Evolutionary conservation across 208 protist species (phyloP), one percentile per base, ranked within the genome.

Genomic region (Acanthamoeba rhysodes): DNA sequence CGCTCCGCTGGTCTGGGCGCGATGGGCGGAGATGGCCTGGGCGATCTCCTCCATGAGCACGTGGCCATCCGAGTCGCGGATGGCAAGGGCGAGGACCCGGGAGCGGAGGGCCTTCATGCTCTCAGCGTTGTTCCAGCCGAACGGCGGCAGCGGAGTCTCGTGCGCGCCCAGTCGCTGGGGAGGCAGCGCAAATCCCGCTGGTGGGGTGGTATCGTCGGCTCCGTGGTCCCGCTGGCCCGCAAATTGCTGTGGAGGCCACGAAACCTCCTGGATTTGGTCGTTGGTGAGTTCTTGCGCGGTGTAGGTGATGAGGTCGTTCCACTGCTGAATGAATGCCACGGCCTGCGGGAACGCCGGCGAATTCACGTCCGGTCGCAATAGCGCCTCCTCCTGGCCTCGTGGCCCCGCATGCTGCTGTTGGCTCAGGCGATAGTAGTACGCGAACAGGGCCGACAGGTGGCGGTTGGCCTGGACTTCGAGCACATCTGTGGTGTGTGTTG

Each of bases 331-430:
- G n/a, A 80, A 80, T 0, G 29, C 34, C 29, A 48, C 34, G 34
- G 72, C 72, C n/a, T 80, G 72, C 34, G 72, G 72, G 72, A 80
- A 80, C 32, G 29, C 34, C 7, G 72, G 32, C 72, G 72, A 80
- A 12, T 48, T 34, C 20, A 45, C 72, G 72, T 80, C 72, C 18
- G 72, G 72, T 34, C 72, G 72, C 34, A 80, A 29, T 7, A 80
- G 7, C 32, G 29, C 18, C 29, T 80, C 72, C 18, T 80, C 34
- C 72, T 50, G 16, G 34, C 12, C 10, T 34, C 22, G 66, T 14
- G 24, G 9, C 10, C 24, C 9, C 66, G 20, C 66, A 29, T 29
- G n/a, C n/a, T 8, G 12, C 37, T 7, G 9, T 10, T 80, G 41
- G 45, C 45, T 48, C 29, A 80, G 34, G 72, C 72, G 72, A 16